Conservation (phyloP, 2,329 filamentous ascomycete species). For the Fusarium devonianum region DNA sequence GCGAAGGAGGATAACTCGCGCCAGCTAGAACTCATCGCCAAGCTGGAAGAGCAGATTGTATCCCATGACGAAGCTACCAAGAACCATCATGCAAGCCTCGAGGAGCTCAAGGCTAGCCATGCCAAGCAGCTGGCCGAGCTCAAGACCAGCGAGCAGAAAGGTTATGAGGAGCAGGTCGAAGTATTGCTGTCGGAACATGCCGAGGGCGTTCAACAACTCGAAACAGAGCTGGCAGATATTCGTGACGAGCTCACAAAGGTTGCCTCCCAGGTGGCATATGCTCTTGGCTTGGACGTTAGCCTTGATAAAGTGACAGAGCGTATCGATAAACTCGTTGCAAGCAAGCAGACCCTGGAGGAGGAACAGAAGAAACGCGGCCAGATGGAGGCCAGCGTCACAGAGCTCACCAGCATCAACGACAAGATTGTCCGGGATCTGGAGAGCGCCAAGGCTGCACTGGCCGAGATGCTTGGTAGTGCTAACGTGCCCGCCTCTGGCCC, state of each 20-base stretch:
- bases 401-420: constrained; percentile 66
- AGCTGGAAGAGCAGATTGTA: constrained; percentile 65
- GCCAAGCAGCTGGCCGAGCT: constrained; percentile 59
- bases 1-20: constrained; percentile 53
- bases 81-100: constrained; percentile 59
- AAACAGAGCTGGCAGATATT: constrained; percentile 69
- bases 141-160: constrained; percentile 57
- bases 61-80: constrained; percentile 67
- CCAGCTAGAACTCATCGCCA: constrained; percentile 57
- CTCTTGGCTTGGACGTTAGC: constrained; percentile 68
- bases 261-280: constrained; percentile 67
- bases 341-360: constrained; percentile 65
- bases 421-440: constrained; percentile 69
- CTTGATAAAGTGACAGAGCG: constrained; percentile 72
- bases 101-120: constrained; percentile 58
- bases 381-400: constrained; percentile 62
- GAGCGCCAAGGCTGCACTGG: constrained; percentile 61
- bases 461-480: constrained; percentile 60
- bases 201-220: constrained; percentile 62
- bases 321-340: constrained; percentile 63
- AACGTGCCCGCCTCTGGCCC: constrained; percentile 54
- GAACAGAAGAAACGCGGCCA: constrained; percentile 67
- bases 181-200: constrained; percentile 67
- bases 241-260: constrained; percentile 71
- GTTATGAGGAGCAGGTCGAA: constrained; percentile 64